phyloP scores from a whole-genome alignment of 345 rosid genomes.

The Aquilaria sinensis region DNA sequence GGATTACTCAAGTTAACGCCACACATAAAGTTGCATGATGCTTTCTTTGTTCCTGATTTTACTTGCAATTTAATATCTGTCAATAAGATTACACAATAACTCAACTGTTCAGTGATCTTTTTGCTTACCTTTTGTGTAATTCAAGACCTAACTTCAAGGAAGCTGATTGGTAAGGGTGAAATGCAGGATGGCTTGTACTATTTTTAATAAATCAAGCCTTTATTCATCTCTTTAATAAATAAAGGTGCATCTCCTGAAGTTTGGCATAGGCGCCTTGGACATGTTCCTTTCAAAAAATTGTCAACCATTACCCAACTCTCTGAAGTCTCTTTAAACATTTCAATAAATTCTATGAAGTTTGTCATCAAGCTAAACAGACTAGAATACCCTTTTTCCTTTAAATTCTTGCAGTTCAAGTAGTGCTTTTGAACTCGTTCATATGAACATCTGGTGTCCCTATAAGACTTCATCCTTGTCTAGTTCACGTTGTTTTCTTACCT shows the following conservation, averaged over 20 bases:
- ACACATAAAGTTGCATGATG: neutral
- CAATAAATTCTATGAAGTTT: too few species aligned
- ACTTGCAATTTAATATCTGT: neutral
- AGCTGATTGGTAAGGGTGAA: neutral
- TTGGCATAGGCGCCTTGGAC: neutral
- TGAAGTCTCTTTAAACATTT: neutral
- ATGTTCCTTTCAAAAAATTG: neutral
- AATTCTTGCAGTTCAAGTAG: too few species aligned
- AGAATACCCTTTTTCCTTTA: too few species aligned
- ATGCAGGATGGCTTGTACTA: neutral
- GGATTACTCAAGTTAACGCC: too few species aligned
- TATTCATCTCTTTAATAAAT: too few species aligned
- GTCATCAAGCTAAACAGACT: too few species aligned
- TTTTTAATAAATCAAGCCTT: neutral
- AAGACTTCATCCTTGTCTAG: neutral
- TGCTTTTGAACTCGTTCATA: too few species aligned
- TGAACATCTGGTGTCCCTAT: too few species aligned
- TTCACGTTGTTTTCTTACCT: neutral
- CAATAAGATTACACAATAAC: neutral
- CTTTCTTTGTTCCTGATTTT: neutral
- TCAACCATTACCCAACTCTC: neutral
- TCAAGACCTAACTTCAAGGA: neutral
- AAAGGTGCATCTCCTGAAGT: neutral
- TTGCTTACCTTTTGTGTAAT: neutral
- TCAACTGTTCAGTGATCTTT: neutral